A percentile compares a stretch with the other conserved stretches of the same genome.
Evolutionary conservation across 1,284 basidiomycete species (phyloP).

Genomic region (Trametes sp.): DNA sequence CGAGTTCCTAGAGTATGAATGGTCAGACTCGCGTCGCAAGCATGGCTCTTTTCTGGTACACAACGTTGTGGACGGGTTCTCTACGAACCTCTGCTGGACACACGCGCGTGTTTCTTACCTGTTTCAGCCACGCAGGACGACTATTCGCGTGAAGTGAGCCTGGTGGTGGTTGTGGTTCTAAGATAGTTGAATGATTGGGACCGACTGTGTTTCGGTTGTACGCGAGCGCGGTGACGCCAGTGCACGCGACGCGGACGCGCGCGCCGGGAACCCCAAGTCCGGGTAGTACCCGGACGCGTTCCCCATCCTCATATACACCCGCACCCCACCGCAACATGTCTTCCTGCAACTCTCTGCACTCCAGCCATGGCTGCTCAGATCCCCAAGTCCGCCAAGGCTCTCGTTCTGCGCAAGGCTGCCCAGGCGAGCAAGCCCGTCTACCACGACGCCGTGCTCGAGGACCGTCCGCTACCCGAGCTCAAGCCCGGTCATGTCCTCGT

Average conservation of each 20-base stretch:
- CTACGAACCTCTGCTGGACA: no score
- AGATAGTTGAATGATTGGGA: slow-evolving; percentile 24
- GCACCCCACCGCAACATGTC: neutral
- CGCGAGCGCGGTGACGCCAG: neutral
- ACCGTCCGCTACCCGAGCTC: slow-evolving; percentile 56
- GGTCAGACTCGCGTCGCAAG: no score
- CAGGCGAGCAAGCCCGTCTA: slow-evolving; percentile 46
- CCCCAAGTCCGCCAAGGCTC: slow-evolving; percentile 40
- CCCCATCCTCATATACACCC: neutral
- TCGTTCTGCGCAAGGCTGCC: slow-evolving; percentile 51
- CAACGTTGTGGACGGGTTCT: no score
- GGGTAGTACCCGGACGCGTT: slow-evolving; percentile 6
- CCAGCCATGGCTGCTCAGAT: slow-evolving; percentile 26
- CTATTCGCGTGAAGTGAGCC: no score
- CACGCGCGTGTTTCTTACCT: neutral
- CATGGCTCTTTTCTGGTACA: no score
- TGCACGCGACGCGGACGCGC: neutral
- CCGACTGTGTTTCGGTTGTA: neutral
- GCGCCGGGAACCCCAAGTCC: neutral
- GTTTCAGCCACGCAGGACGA: neutral
- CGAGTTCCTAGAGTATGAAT: no score
- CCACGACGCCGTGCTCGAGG: slow-evolving; percentile 62
- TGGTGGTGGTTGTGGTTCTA: slow-evolving; percentile 19
- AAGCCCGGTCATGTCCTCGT: slow-evolving; percentile 68
- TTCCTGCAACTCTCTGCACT: neutral